phyloP scores from a whole-genome alignment of 1,284 basidiomycete genomes.

The Cystobasidium sp. region DNA sequence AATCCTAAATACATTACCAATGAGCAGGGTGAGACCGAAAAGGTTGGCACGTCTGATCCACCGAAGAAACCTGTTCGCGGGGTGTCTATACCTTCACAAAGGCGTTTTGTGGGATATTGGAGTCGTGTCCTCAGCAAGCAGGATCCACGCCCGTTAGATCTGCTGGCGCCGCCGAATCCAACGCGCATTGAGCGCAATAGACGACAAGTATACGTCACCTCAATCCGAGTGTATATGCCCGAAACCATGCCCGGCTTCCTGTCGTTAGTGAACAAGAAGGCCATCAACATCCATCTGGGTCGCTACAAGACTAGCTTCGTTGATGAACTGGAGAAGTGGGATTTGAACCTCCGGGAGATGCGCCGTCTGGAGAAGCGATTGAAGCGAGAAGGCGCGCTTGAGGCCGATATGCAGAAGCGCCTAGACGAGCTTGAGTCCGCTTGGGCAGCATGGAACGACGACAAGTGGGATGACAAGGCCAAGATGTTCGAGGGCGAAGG shows the following conservation, averaged over 20 bases:
- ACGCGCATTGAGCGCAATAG: constrained; percentile 18
- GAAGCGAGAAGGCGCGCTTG: constrained; percentile 2
- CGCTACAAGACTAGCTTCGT: constrained; percentile 41
- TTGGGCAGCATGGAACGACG: constrained; percentile 21
- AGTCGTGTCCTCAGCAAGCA: constrained; percentile 40
- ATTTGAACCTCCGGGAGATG: constrained; percentile 33
- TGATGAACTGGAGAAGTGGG: constrained; percentile 32
- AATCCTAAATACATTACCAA: constrained; percentile 27
- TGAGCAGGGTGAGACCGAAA: neutral
- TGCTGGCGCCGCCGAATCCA: constrained; percentile 42
- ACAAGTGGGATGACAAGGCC: constrained; percentile 45
- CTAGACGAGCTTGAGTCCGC: neutral
- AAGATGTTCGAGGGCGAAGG: constrained; percentile 41
- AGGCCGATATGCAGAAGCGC: neutral
- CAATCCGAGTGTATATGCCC: constrained; percentile 34
- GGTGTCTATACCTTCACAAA: constrained; percentile 49
- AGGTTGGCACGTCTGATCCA: neutral
- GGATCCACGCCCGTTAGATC: constrained; percentile 45
- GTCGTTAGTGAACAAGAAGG: constrained; percentile 20
- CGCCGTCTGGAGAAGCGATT: constrained; percentile 28
- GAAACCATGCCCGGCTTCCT: constrained; percentile 41
- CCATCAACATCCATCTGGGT: constrained; percentile 30
- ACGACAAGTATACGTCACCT: constrained; percentile 25
- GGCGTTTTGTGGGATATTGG: constrained; percentile 49
- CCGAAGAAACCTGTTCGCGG: constrained; percentile 43